These are phyloP conservation scores for Fraxinus pennsylvanica DNA, from an alignment of 257 asterid species.

Conservation along the genomic window DNA sequence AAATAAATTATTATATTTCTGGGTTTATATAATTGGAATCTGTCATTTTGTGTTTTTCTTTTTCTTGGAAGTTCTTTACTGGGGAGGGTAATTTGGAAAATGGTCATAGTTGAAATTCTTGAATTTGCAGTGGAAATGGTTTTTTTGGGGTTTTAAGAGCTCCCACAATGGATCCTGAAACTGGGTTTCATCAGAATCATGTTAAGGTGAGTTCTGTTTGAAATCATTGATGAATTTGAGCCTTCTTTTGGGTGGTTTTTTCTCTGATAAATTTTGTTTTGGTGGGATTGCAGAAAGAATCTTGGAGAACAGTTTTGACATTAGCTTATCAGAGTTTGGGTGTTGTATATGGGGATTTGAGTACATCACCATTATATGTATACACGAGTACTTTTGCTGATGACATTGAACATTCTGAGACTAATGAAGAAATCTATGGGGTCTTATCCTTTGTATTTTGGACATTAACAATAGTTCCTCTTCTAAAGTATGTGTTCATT, in stretches of 20 bases:
- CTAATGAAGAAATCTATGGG: constrained; percentile 89
- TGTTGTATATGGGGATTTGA: constrained; percentile 92
- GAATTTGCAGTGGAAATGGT: constrained; percentile 44
- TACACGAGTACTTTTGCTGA: constrained; percentile 83
- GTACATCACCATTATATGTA: constrained; percentile 86
- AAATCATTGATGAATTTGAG: background rate
- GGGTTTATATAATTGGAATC: constrained; percentile 27
- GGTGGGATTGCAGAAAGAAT: constrained; percentile 57
- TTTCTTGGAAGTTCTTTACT: constrained; percentile 28
- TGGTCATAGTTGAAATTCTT: constrained; percentile 36
- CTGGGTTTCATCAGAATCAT: constrained; percentile 51
- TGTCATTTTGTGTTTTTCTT: background rate
- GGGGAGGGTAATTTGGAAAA: constrained; percentile 34
- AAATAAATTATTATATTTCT: constrained; percentile 31
- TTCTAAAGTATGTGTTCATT: constrained; percentile 75
- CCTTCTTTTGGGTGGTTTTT: background rate
- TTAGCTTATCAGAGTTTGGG: constrained; percentile 92
- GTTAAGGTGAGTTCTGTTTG: constrained; percentile 48
- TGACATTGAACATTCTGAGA: constrained; percentile 72
- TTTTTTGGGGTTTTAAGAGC: constrained; percentile 43
- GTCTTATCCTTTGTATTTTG: constrained; percentile 85
- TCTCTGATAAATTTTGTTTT: background rate
- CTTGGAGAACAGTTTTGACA: constrained; percentile 71
- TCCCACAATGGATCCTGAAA: constrained; percentile 68
- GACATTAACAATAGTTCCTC: constrained; percentile 86